Conservation (phyloP, 2,329 filamentous ascomycete genomes). For the Penicillium crustosum region DNA sequence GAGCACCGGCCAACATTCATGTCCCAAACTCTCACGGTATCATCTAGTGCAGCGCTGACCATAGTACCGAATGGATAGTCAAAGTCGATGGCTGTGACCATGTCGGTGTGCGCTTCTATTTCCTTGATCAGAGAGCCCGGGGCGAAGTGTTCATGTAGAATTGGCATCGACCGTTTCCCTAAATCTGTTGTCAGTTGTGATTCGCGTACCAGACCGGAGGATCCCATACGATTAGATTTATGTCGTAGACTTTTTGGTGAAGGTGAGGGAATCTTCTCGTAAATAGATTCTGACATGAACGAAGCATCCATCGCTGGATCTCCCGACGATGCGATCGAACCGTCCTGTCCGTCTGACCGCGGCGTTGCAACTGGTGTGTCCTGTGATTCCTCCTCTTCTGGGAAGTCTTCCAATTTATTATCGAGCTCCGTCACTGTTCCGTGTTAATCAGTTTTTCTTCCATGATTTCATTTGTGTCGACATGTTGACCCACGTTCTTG, state of each 20-base stretch:
- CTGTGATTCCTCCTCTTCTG: conserved; percentile 47
- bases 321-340: conserved; percentile 54
- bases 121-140: conserved; percentile 86
- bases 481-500: conserved; percentile 67
- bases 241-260: conserved; percentile 55
- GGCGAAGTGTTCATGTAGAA: conserved; percentile 92
- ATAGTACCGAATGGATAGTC: conserved; percentile 96
- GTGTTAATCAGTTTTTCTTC: conserved; percentile 5
- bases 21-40: conserved; percentile 95
- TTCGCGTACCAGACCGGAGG: neutral
- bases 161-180: conserved; percentile 75
- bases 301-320: conserved; percentile 53
- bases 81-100: conserved; percentile 88
- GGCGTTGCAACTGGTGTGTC: conserved; percentile 36
- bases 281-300: conserved; percentile 98
- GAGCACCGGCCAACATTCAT: conserved; percentile 90
- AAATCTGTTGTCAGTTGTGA: conserved; percentile 47
- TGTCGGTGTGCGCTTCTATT: conserved; percentile 82
- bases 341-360: conserved; percentile 42
- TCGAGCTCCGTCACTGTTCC: conserved; percentile 56
- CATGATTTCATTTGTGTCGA: neutral
- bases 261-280: conserved; percentile 80
- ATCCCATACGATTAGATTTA: conserved; percentile 41
- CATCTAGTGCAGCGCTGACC: conserved; percentile 88
- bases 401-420: conserved; percentile 61